phyloP scores from a whole-genome alignment of 2,329 filamentous ascomycete species.

The Sporothrix luriei region DNA sequence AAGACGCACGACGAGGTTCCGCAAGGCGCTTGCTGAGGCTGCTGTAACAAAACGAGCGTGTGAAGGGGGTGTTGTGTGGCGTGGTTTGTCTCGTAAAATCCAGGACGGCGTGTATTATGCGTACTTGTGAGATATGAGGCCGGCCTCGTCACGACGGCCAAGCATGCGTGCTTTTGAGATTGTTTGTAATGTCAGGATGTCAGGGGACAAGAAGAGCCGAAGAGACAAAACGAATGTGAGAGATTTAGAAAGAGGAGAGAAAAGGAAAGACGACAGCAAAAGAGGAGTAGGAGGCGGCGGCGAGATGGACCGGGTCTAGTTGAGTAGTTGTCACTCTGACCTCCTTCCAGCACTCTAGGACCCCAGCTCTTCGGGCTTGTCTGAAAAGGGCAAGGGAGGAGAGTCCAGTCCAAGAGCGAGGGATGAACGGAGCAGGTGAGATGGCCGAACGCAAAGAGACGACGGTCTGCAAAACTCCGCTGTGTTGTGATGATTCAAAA shows the following conservation, averaged over 20 bases:
- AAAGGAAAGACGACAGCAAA: slow-evolving; percentile 1
- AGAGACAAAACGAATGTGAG: background rate
- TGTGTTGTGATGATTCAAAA: background rate
- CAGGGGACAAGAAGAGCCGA: background rate
- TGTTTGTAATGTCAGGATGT: background rate
- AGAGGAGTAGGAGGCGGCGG: slow-evolving; percentile 12
- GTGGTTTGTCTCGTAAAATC: slow-evolving; percentile 3
- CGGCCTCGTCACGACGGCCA: slow-evolving; percentile 25
- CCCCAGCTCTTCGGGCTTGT: slow-evolving; percentile 27
- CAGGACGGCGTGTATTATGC: slow-evolving; percentile 22
- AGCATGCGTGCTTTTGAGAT: background rate
- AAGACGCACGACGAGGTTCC: slow-evolving; percentile 18
- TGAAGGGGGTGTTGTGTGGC: background rate
- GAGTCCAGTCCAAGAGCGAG: background rate
- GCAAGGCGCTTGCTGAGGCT: slow-evolving; percentile 36
- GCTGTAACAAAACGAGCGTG: slow-evolving; percentile 24
- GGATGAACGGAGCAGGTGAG: slow-evolving; percentile 19
- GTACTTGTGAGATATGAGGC: slow-evolving; percentile 24
- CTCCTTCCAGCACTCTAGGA: slow-evolving; percentile 6
- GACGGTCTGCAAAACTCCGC: background rate
- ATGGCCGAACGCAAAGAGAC: slow-evolving; percentile 1
- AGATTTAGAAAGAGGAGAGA: background rate
- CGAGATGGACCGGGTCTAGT: slow-evolving; percentile 23
- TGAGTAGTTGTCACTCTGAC: slow-evolving; percentile 12
- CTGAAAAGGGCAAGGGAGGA: slow-evolving; percentile 28